Evolutionary conservation across 23 red algal species (phyloP).

Genomic region (Gracilariopsis chorda): DNA sequence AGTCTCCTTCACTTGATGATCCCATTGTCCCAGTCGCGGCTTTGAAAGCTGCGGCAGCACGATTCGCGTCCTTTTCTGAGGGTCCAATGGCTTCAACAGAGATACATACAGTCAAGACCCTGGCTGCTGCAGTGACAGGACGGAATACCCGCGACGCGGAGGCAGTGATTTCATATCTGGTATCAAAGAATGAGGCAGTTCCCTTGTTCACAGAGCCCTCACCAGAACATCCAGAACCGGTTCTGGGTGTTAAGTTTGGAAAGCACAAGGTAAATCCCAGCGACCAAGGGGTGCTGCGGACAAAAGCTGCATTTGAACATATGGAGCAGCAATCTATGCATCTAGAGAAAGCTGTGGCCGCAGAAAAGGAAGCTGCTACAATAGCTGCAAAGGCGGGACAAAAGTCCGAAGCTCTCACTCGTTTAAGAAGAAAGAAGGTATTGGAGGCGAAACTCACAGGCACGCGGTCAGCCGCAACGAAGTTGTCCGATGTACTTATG

Average conservation of each 20-base stretch:
- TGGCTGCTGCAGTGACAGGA: conserved; percentile 39
- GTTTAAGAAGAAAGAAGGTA: conserved; percentile 57
- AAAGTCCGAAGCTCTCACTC: conserved; percentile 51
- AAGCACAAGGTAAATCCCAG: conserved; percentile 3
- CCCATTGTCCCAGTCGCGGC: conserved; percentile 53
- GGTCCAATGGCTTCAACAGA: conserved; percentile 52
- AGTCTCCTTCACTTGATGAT: conserved; percentile 48
- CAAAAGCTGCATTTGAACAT: conserved; percentile 57
- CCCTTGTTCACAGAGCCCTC: conserved; percentile 36
- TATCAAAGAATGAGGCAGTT: conserved; percentile 27
- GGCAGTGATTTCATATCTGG: conserved; percentile 64
- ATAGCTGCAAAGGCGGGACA: conserved; percentile 30
- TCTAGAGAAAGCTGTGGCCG: conserved; percentile 18
- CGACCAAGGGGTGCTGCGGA: conserved; percentile 45
- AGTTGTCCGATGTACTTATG: conserved; percentile 50
- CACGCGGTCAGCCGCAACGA: conserved; percentile 42
- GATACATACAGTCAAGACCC: conserved; percentile 57
- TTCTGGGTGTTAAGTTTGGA: conserved; percentile 62
- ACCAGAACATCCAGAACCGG: conserved; percentile 31
- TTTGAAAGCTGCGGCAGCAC: conserved; percentile 24
- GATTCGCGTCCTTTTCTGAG: conserved; percentile 8
- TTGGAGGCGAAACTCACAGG: conserved; percentile 52
- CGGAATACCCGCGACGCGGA: conserved; percentile 51
- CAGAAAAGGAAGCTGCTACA: conserved; percentile 50
- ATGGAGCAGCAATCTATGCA: conserved; percentile 51